These are phyloP conservation scores for Heterobasidion annosum DNA, from an alignment of 1,284 basidiomycete species.

Conservation along the genomic window DNA sequence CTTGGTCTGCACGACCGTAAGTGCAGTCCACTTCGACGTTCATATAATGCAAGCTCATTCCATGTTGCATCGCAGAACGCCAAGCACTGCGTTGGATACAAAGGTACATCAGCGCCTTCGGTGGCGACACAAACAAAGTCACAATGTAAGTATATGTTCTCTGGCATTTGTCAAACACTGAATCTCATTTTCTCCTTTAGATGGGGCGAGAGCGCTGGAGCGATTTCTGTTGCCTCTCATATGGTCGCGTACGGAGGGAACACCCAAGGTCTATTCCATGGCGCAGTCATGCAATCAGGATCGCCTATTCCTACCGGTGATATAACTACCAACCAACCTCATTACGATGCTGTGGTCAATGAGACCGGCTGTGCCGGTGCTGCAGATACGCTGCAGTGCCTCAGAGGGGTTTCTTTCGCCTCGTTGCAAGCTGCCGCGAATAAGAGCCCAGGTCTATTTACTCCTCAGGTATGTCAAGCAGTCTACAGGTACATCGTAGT, in stretches of 20 bases:
- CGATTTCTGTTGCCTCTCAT: not conserved
- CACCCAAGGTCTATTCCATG: not conserved
- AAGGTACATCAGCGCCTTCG: not conserved
- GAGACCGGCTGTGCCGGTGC: slow-evolving; percentile 20
- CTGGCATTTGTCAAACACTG: not conserved
- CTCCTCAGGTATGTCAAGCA: not conserved
- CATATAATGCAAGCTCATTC: too few species aligned
- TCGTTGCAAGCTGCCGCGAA: slow-evolving; percentile 20
- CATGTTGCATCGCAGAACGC: slow-evolving; percentile 4
- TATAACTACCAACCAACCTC: slow-evolving; percentile 16
- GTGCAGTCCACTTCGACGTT: too few species aligned
- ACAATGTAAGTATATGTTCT: not conserved
- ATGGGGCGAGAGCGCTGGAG: not conserved
- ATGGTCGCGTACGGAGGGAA: not conserved
- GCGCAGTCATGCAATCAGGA: slow-evolving; percentile 17
- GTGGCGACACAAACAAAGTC: not conserved
- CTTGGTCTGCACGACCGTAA: too few species aligned
- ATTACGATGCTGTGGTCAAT: slow-evolving; percentile 22
- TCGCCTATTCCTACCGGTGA: slow-evolving; percentile 19
- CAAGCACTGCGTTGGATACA: slow-evolving; percentile 10
- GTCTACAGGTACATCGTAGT: not conserved
- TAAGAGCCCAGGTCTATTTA: slow-evolving; percentile 10
- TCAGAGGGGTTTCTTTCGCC: slow-evolving; percentile 24
- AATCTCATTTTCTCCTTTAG: not conserved
- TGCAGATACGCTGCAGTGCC: slow-evolving; percentile 26